Base-by-base conservation (phyloP, 768 basidiomycete genomes). In the Termitomyces sp. region DNA sequence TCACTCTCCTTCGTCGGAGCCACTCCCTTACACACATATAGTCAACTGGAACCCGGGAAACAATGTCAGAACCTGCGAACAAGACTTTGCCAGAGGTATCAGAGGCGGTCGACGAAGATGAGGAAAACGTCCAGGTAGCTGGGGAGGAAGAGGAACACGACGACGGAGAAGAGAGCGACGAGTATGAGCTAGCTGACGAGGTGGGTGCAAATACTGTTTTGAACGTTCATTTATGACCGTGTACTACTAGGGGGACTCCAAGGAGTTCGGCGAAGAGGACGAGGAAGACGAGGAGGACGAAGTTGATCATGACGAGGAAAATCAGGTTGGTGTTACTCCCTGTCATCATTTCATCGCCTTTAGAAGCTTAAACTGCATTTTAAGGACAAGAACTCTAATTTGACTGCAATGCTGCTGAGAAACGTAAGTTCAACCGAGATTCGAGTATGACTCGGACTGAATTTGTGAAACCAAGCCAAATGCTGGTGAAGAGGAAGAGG, bases 401-500 rank as follows among this genome's bases (percentile, higher is more conserved):
- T 66, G 50, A 66, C 65, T 8, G 63, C 61, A 28, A 49, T 62
- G 49, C 51, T 66, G 19, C 49, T 66, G 10, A 58, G 58, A 53
- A 40, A 64, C n/a, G 65, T 64, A 56, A 57, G 61, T 45, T 31
- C 44, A 3, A 7, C 21, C 19, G 11, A 43, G 40, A 47, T 19
- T 14, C 7, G 21, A 54, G n/a, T 49, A 46, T 8, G 17, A 19
- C 15, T 45, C 33, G 37, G 41, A 35, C 44, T 37, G 41, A 54
- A 33, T 26, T 14, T 1, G 17, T 38, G 9, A 38, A 54, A 37
- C 49, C 19, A 46, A 73, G 73, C 66, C 69, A 41, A 67, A 69
- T 54, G 70, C 54, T 17, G 60, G 52, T 19, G 64, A 64, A 31
- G 66, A 72, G 1, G 71, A 73, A n/a, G 72, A 71, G 8, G 71